These are phyloP conservation scores for Synchytrium microbalum DNA, from an alignment of 371 early-diverging fungal species.

Conservation along the genomic window DNA sequence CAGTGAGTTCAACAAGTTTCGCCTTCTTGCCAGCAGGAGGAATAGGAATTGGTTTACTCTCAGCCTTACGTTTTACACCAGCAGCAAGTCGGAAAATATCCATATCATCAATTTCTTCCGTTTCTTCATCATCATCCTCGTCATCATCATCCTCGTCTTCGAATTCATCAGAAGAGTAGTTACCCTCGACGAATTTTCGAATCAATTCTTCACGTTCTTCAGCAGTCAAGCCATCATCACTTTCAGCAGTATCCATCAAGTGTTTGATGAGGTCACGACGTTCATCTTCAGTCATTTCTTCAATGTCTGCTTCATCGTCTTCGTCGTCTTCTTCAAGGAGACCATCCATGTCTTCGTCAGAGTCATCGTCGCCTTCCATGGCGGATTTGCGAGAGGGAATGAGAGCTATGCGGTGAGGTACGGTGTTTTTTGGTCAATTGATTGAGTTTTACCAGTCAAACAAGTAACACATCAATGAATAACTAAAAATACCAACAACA, in stretches of 20 bases:
- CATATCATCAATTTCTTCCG: conserved; percentile 35
- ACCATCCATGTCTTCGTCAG: no score
- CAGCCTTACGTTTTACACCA: conserved; percentile 8
- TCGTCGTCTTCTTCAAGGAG: not conserved
- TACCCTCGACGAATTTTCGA: conserved; percentile 21
- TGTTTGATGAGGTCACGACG: no score
- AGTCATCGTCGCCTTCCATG: not conserved
- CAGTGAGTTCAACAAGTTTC: conserved; percentile 24
- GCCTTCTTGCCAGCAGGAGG: conserved; percentile 24
- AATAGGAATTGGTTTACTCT: conserved; percentile 18
- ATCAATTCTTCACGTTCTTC: conserved; percentile 25
- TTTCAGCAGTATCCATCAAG: no score
- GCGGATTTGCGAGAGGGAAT: not conserved
- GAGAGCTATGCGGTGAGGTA: not conserved
- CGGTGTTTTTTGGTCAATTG: not conserved
- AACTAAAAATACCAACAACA: no score
- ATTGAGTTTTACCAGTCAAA: not conserved
- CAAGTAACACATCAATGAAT: not conserved
- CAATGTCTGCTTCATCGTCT: conserved; percentile 24
- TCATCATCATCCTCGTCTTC: conserved; percentile 1
- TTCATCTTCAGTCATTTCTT: conserved; percentile 36
- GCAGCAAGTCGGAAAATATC: conserved; percentile 5
- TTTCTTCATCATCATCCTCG: conserved; percentile 36
- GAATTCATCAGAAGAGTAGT: conserved; percentile 33
- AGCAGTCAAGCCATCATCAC: not conserved